Base-by-base conservation (phyloP, 768 basidiomycete species). In the Phylloporus sp. region DNA sequence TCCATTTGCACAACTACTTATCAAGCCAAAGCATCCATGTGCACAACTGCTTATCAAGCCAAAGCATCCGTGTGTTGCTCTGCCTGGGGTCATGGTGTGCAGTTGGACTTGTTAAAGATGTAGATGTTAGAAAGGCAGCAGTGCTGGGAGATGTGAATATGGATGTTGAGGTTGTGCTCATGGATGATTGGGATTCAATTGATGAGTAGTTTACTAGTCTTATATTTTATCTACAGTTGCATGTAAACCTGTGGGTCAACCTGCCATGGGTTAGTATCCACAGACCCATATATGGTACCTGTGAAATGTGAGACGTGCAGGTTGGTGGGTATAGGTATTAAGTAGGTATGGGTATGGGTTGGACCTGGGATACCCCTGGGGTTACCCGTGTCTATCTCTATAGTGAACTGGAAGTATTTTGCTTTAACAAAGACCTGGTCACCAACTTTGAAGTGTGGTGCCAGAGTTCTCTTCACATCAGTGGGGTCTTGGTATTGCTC, bases 81-180 rank as follows among this genome's bases (percentile, higher is more conserved):
- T 76, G 73, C 51, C 59, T 74, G 1, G 66, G 66, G 6, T 47
- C 29, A 2, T 76, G 72, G 72, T 67, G 62, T 43, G 10, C 2
- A 0, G 7, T 64, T 22, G 64, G 61, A 3, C 46, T 67, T 0
- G 53, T 74, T 1, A 61, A 64, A 18, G 61, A 70, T 51, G 29
- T 43, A 10, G 65, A 71, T 56, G 20, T 53, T 1, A 29, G 4
- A 5, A 47, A 35, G 26, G 31, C 43, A 18, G 34, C 18, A 27
- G 16, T 44, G 11, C 28, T 53, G 45, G 45, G 47, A 27, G 40
- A 47, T 53, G 36, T 29, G 7, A 15, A 28, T 16, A 42, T 32
- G 4, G 24, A 44, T 20, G 8, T 32, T 12, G 56, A 61, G n/a
- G 56, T 60, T 15, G 63, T 52, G 9, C 51, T 62, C 1, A 38